Percentiles rank a stretch among this genome's conserved stretches.
These are phyloP conservation scores for Echria macrotheca DNA, from an alignment of 495 filamentous ascomycete species.

Conservation along the genomic window DNA sequence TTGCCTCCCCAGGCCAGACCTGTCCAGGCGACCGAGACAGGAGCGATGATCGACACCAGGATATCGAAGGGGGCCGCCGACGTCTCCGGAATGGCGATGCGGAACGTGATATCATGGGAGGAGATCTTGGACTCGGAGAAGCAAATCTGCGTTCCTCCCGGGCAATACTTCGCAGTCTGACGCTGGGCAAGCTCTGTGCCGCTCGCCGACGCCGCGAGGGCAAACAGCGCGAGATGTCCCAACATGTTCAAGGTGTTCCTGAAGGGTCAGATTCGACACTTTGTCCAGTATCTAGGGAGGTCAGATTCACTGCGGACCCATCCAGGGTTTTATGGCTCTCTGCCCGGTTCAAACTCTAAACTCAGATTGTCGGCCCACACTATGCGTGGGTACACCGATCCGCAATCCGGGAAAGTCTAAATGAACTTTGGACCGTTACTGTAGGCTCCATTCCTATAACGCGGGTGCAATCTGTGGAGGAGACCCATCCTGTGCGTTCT, in stretches of 20 bases:
- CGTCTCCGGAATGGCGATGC: constrained; percentile 45
- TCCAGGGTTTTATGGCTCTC: constrained; percentile 18
- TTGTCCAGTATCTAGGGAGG: not conserved
- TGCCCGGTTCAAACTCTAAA: not conserved
- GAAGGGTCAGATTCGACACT: not conserved
- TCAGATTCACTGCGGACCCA: not conserved
- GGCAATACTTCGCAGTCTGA: constrained; percentile 34
- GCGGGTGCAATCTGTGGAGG: constrained; percentile 3
- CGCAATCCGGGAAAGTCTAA: constrained; percentile 12
- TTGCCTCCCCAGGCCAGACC: constrained; percentile 46
- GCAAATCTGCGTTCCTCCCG: constrained; percentile 33
- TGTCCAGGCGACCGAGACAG: constrained; percentile 39
- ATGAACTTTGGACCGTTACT: constrained; percentile 6
- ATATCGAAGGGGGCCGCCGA: constrained; percentile 39
- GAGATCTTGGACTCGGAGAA: constrained; percentile 31
- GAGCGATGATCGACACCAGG: constrained; percentile 43
- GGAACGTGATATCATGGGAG: constrained; percentile 33
- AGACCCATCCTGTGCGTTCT: not conserved
- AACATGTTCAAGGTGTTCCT: constrained; percentile 6
- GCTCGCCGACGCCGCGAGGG: constrained; percentile 15
- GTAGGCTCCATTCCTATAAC: constrained; percentile 6
- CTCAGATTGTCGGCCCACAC: not conserved
- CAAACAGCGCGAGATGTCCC: constrained; percentile 14
- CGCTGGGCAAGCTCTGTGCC: constrained; percentile 12
- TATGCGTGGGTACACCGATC: not conserved